A percentile compares a stretch with the other conserved stretches of the same genome.
phyloP scores from a whole-genome alignment of 805 yeast species.

The Hanseniaspora nectarophila region DNA sequence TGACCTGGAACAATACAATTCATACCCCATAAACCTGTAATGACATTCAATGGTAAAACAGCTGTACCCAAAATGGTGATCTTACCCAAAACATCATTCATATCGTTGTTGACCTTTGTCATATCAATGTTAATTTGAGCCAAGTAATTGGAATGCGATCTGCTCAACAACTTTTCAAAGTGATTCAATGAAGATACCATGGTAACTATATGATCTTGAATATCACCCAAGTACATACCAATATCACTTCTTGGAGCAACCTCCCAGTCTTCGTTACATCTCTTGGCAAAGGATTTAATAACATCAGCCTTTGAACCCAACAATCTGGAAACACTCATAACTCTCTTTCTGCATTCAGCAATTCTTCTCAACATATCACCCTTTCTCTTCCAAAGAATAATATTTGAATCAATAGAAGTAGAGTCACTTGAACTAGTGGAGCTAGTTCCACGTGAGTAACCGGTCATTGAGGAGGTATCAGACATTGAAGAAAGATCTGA shows the following conservation, averaged over 20 bases:
- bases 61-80: conserved; percentile 90
- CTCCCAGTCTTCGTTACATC: conserved; percentile 78
- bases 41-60: conserved; percentile 85
- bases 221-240: conserved; percentile 90
- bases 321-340: conserved; percentile 76
- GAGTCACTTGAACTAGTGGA: conserved; percentile 20
- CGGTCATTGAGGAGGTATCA: conserved; percentile 18
- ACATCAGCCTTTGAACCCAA: conserved; percentile 93
- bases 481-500: conserved; percentile 17
- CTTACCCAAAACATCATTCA: conserved; percentile 90
- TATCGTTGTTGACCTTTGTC: conserved; percentile 93
- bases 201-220: conserved; percentile 93
- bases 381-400: conserved; percentile 73
- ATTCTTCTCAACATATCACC: conserved; percentile 92
- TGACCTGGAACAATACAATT: conserved; percentile 95
- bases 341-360: conserved; percentile 89
- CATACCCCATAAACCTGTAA: conserved; percentile 99
- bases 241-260: conserved; percentile 73
- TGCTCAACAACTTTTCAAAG: conserved; percentile 81
- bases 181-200: conserved; percentile 94
- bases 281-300: conserved; percentile 85
- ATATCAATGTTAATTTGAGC: conserved; percentile 96
- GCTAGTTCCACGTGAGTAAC: conserved; percentile 17
- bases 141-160: conserved; percentile 90
- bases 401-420: conserved; percentile 30